Conservation (phyloP, 1,284 basidiomycete genomes). For the Leucoagaricus sp. region DNA sequence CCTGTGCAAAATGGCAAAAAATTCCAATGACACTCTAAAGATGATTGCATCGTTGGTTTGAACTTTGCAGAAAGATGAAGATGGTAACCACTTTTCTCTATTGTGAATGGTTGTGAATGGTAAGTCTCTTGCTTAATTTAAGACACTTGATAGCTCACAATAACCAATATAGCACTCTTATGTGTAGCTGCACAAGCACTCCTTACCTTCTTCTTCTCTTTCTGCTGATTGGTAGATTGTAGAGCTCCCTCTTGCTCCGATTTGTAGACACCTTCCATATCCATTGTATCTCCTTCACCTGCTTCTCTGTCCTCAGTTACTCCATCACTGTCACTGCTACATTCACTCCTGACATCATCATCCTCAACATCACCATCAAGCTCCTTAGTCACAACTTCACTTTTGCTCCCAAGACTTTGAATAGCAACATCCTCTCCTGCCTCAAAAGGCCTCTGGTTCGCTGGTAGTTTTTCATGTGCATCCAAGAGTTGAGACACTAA, state of each 20-base stretch:
- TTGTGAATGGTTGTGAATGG: too few relatives aligned
- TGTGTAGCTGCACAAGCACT: too few relatives aligned
- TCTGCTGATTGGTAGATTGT: too few relatives aligned
- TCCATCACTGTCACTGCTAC: neutral
- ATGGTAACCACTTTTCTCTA: conserved; percentile 20
- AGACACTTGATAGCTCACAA: neutral
- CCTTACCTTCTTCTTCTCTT: too few relatives aligned
- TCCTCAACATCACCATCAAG: neutral
- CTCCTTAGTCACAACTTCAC: neutral
- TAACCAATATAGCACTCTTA: neutral
- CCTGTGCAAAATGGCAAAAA: conserved; percentile 17
- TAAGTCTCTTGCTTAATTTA: neutral
- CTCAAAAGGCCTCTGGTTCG: too few relatives aligned
- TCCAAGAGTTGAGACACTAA: neutral
- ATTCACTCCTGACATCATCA: neutral
- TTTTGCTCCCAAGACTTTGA: neutral
- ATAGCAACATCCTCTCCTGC: too few relatives aligned
- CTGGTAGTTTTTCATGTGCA: too few relatives aligned
- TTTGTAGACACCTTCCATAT: too few relatives aligned
- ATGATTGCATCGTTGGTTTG: conserved; percentile 19
- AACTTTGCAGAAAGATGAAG: conserved; percentile 20
- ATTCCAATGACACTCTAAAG: conserved; percentile 18
- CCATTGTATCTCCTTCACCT: too few relatives aligned
- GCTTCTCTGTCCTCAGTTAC: neutral
- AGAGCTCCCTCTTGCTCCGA: too few relatives aligned